These are phyloP conservation scores for Tuber aestivum DNA, from an alignment of 495 filamentous ascomycete species.

Conservation along the genomic window DNA sequence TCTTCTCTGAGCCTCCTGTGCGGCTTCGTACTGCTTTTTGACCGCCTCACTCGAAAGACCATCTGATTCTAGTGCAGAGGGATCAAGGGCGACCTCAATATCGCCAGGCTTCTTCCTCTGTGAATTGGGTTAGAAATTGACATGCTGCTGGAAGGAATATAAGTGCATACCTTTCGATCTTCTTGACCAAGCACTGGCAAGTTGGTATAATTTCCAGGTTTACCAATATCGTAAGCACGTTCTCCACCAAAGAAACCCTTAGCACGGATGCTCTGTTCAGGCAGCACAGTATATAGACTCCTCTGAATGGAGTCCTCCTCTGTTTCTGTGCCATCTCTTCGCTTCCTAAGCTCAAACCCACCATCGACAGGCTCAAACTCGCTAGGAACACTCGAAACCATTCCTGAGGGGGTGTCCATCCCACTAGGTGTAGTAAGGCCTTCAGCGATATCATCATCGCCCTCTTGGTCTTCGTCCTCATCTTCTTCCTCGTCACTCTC, in stretches of 20 bases:
- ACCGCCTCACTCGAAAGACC: slow-evolving; percentile 63
- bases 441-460: slow-evolving; percentile 59
- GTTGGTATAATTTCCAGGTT: slow-evolving; percentile 49
- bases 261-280: slow-evolving; percentile 72
- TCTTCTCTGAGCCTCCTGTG: slow-evolving; percentile 64
- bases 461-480: slow-evolving; percentile 68
- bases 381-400: slow-evolving; percentile 70
- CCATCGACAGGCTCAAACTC: slow-evolving; percentile 68
- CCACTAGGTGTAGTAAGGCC: slow-evolving; percentile 70
- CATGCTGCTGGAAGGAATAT: background rate
- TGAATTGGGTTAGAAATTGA: slow-evolving; percentile 12
- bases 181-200: slow-evolving; percentile 73
- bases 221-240: slow-evolving; percentile 73
- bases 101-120: slow-evolving; percentile 95
- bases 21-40: slow-evolving; percentile 68
- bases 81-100: slow-evolving; percentile 84
- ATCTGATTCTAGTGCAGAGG: slow-evolving; percentile 67
- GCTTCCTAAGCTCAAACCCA: slow-evolving; percentile 88
- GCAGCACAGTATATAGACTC: slow-evolving; percentile 80
- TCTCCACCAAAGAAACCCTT: slow-evolving; percentile 96
- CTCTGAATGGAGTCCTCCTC: slow-evolving; percentile 69
- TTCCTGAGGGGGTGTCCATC: slow-evolving; percentile 72
- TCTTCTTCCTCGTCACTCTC: slow-evolving; percentile 66
- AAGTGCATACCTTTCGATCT: slow-evolving; percentile 52
- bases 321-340: slow-evolving; percentile 76